phyloP scores from a whole-genome alignment of 768 basidiomycete species.

The Tylopilus vinaceipallidus region DNA sequence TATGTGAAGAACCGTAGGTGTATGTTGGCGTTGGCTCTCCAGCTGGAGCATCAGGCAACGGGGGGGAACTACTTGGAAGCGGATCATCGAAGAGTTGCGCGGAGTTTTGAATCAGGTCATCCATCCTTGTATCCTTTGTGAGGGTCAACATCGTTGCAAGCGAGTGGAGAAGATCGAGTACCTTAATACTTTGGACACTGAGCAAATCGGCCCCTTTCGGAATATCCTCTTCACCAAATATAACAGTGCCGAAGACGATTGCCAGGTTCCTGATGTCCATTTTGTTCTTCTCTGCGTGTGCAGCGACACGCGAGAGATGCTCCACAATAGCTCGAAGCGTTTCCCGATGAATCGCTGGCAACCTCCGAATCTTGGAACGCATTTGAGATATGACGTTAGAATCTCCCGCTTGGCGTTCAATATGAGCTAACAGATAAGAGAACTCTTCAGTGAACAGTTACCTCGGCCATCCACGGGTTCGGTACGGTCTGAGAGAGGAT shows the following conservation, averaged over 20 bases:
- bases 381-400: slow-evolving; percentile 65
- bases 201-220: slow-evolving; percentile 76
- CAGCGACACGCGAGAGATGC: slow-evolving; percentile 73
- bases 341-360: slow-evolving; percentile 82
- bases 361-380: slow-evolving; percentile 80
- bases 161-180: slow-evolving; percentile 30
- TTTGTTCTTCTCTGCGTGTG: slow-evolving; percentile 73
- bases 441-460: slow-evolving; percentile 28
- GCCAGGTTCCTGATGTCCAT: slow-evolving; percentile 94
- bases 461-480: slow-evolving; percentile 79
- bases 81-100: slow-evolving; percentile 65
- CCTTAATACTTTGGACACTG: slow-evolving; percentile 74
- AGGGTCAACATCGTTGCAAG: slow-evolving; percentile 31
- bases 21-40: slow-evolving; percentile 58
- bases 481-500: slow-evolving; percentile 74
- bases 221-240: slow-evolving; percentile 91
- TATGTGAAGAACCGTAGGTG: slow-evolving; percentile 70
- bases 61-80: slow-evolving; percentile 51
- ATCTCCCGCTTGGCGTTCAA: slow-evolving; percentile 56
- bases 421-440: neutral
- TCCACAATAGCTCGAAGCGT: slow-evolving; percentile 80
- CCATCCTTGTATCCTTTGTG: slow-evolving; percentile 69
- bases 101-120: slow-evolving; percentile 76
- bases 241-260: slow-evolving; percentile 84
- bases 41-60: slow-evolving; percentile 68